Evolutionary conservation across 345 rosid genomes (phyloP).

Genomic region (Eucalyptus grandis): DNA sequence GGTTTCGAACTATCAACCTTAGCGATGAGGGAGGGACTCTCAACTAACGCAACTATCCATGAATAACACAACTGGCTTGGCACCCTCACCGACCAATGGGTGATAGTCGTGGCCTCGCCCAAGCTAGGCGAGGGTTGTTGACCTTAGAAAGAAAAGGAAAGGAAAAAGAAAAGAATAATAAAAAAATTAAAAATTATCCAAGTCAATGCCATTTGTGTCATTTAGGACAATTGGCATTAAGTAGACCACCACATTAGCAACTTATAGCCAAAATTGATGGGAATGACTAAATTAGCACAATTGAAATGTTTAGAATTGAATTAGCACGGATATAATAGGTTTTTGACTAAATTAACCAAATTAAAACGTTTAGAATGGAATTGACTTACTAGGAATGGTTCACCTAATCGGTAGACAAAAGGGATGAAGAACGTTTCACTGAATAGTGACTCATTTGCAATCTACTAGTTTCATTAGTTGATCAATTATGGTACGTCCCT

Average conservation of each 20-base stretch:
- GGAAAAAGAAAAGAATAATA: too few species aligned
- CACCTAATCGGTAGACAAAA: background rate
- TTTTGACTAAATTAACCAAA: background rate
- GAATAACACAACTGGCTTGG: fast-evolving
- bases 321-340: fast-evolving
- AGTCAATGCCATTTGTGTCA: background rate
- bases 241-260: background rate
- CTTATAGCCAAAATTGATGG: background rate
- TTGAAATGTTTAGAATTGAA: too few species aligned
- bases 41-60: too few species aligned
- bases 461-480: background rate
- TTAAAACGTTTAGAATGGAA: too few species aligned
- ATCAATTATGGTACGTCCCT: background rate
- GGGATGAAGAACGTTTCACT: background rate
- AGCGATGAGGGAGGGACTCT: too few species aligned
- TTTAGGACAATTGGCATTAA: background rate
- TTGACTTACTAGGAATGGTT: background rate
- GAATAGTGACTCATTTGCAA: background rate
- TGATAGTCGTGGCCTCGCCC: background rate
- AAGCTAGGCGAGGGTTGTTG: background rate
- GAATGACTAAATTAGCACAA: background rate
- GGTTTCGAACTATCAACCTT: too few species aligned
- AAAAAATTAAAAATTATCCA: too few species aligned
- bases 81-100: background rate
- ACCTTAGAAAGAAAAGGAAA: background rate